Evolutionary conservation across 2,329 filamentous ascomycete species (phyloP).

Genomic region (Aspergillus sojae): DNA sequence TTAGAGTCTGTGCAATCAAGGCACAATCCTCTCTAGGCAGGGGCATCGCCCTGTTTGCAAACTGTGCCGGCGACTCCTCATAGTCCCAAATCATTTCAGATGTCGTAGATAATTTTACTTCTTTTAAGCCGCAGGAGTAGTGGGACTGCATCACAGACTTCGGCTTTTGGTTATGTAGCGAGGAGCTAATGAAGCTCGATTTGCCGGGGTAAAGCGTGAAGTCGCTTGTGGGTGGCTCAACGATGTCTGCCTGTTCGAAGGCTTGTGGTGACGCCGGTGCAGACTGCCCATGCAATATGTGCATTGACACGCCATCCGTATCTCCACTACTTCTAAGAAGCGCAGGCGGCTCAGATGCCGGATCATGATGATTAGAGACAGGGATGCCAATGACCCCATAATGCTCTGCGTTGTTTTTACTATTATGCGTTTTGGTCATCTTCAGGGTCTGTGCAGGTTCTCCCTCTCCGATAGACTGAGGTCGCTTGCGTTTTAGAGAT

Average conservation of each 20-base stretch:
- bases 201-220: neutral
- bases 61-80: neutral
- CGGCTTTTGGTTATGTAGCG: neutral
- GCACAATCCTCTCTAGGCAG: no score
- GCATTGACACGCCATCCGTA: neutral
- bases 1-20: neutral
- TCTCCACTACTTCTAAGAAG: neutral
- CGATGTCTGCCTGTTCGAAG: neutral
- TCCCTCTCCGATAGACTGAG: neutral
- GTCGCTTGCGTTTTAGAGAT: constrained; percentile 10
- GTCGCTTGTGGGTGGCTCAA: neutral
- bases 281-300: neutral
- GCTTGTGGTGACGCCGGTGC: neutral
- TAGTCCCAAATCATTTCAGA: neutral
- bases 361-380: neutral
- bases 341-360: neutral
- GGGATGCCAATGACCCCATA: neutral
- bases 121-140: no score
- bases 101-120: neutral
- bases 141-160: neutral
- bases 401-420: no score
- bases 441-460: no score
- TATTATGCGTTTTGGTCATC: neutral
- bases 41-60: neutral
- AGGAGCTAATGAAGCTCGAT: neutral